Evolutionary conservation across 2,329 filamentous ascomycete genomes (phyloP), one percentile per base, ranked within the genome.

Genomic region (Cyphellophora attinorum): DNA sequence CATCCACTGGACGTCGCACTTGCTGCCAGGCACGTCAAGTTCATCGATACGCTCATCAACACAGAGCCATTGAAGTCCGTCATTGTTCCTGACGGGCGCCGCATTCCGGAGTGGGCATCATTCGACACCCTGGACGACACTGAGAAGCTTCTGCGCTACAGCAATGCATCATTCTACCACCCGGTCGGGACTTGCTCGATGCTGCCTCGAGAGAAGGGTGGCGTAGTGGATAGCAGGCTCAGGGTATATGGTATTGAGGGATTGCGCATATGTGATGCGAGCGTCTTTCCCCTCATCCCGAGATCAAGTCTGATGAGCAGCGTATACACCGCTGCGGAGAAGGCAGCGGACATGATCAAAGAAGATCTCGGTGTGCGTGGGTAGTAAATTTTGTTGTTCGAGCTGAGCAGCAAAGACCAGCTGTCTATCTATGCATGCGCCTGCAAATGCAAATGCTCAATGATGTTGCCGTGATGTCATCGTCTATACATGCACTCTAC

Each of bases 1-100:
- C 21, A 25, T 25, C 21, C 21, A n/a, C 21, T 60, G 0, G 65
- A 70, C 39, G 53, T 55, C 11, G 52, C 66, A 35, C 56, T 70
- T 1, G 46, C 63, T 16, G 49, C 51, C 35, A 4, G 14, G 41
- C 21, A 45, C 36, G 21, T 42, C 42, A 25, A 8, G 21, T n/a
- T 8, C 8, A 5, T 33, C 21, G 40, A 45, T 15, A 41, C 41
- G 19, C 6, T 42, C 13, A 18, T 15, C 13, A 12, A 23, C 3
- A 19, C 42, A 11, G 33, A 40, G 11, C 29, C 29, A 3, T 35
- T 47, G 3, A 27, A 39, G 19, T 6, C n/a, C 28, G 28, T 13
- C 51, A 54, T 40, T 46, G 50, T 25, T 8, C 21, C 21, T 8
- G 21, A 25, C 21, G 21, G 21, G 8, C 27, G 8, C 8, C 21